These are phyloP conservation scores for Corylus avellana DNA, from an alignment of 306 rosid species.

Conservation along the genomic window DNA sequence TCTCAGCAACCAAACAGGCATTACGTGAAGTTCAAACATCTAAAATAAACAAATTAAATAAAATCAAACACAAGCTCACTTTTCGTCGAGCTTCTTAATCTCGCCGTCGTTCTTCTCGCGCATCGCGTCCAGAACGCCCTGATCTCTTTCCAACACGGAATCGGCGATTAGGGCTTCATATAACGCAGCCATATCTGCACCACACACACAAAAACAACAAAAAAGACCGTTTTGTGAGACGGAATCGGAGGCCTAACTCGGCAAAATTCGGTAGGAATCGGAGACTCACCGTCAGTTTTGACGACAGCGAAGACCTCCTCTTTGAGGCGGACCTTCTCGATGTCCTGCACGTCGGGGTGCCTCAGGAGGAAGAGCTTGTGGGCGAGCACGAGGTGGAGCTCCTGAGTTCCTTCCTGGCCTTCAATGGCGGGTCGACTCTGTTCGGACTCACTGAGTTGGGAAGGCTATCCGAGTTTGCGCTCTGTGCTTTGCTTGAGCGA, in stretches of 20 bases:
- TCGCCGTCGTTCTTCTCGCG: conserved; percentile 73
- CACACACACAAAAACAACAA: background rate
- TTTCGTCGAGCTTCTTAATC: conserved; percentile 84
- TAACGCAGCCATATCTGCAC: conserved; percentile 75
- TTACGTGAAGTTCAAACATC: background rate
- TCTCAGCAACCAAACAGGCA: background rate
- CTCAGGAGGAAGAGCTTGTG: conserved; percentile 81
- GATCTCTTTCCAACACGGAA: conserved; percentile 73
- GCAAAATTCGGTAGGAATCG: background rate
- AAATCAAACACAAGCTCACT: conserved; percentile 48
- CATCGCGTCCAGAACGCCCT: conserved; percentile 64
- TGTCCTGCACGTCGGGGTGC: conserved; percentile 81
- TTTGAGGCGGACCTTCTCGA: conserved; percentile 76
- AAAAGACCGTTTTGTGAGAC: background rate
- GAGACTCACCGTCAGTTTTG: conserved; percentile 65
- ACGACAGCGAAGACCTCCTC: conserved; percentile 76
- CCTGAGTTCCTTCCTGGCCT: conserved; percentile 82
- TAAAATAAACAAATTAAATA: background rate
- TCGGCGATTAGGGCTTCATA: conserved; percentile 78
- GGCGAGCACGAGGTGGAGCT: conserved; percentile 78
- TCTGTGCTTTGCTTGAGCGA: conserved; percentile 34
- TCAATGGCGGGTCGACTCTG: conserved; percentile 49
- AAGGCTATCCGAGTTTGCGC: conserved; percentile 17
- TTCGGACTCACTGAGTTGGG: conserved; percentile 18
- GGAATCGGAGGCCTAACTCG: background rate